These are phyloP conservation scores for Boletus rubescentipes DNA, from an alignment of 768 basidiomycete genomes.

Conservation along the genomic window DNA sequence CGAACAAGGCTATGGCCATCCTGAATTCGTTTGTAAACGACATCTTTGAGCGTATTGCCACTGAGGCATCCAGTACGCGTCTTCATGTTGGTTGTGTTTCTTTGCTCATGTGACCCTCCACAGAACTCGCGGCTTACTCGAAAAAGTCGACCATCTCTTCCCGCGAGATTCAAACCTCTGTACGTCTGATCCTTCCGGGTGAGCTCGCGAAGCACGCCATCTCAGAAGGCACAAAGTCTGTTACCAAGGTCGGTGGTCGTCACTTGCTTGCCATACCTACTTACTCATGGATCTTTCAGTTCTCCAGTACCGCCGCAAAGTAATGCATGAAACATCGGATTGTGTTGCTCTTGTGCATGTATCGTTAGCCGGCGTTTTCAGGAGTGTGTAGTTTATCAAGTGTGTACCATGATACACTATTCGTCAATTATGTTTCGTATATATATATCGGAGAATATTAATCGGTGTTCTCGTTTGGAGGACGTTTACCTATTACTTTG, in stretches of 20 bases:
- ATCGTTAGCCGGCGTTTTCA: slow-evolving; percentile 27
- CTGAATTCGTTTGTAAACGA: slow-evolving; percentile 96
- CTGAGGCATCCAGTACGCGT: slow-evolving; percentile 79
- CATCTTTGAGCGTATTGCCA: slow-evolving; percentile 91
- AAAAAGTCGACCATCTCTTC: slow-evolving; percentile 99
- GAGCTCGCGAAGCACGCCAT: slow-evolving; percentile 76
- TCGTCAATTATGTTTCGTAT: slow-evolving; percentile 14
- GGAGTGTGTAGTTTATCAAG: slow-evolving; percentile 19
- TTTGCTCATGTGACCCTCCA: neutral
- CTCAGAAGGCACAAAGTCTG: slow-evolving; percentile 92
- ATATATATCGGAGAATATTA: neutral
- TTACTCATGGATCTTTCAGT: slow-evolving; percentile 40
- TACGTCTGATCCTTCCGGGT: slow-evolving; percentile 94
- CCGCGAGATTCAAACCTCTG: slow-evolving; percentile 96
- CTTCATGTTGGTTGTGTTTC: neutral
- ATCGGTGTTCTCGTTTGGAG: neutral
- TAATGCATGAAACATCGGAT: slow-evolving; percentile 33
- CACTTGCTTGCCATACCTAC: neutral
- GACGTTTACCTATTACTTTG: neutral
- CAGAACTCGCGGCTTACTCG: slow-evolving; percentile 95
- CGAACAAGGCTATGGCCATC: slow-evolving; percentile 98
- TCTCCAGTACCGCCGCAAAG: slow-evolving; percentile 72
- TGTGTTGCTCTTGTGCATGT: slow-evolving; percentile 17
- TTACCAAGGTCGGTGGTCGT: slow-evolving; percentile 65
- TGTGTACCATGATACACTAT: slow-evolving; percentile 21